A percentile compares a stretch with the other conserved stretches of the same genome.
Conservation (phyloP, 805 yeast genomes). For the Ogataea ganodermae region DNA sequence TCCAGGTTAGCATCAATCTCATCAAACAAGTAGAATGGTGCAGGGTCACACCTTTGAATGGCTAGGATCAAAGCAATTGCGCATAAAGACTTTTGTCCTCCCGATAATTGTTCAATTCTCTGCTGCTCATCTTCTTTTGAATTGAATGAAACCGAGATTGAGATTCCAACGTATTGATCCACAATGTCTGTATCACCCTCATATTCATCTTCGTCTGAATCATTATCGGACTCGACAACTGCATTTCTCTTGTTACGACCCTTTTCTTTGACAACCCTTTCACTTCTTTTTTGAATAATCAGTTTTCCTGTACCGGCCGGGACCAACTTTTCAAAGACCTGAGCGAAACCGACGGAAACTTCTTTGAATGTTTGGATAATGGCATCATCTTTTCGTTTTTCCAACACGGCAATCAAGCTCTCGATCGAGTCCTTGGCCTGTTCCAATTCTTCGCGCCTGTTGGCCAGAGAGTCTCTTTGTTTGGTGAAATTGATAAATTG, state of each 20-base stretch:
- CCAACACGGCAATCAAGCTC: conserved; percentile 65
- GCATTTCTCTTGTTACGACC: conserved; percentile 10
- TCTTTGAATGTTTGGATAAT: conserved; percentile 75
- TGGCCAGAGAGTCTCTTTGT: conserved; percentile 66
- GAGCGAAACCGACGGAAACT: conserved; percentile 71
- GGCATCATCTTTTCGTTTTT: conserved; percentile 79
- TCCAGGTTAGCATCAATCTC: conserved; percentile 97
- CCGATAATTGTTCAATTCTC: conserved; percentile 86
- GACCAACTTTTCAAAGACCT: conserved; percentile 76
- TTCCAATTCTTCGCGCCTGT: conserved; percentile 68
- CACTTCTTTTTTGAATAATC: conserved; percentile 54
- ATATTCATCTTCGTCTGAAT: conserved; percentile 23
- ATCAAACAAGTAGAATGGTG: conserved; percentile 94
- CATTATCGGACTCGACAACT: conserved; percentile 17
- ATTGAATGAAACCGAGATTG: conserved; percentile 87
- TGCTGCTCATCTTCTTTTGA: conserved; percentile 83
- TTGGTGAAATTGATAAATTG: conserved; percentile 72
- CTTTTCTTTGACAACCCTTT: conserved; percentile 12
- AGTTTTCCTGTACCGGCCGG: conserved; percentile 81
- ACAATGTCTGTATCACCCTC: conserved; percentile 31
- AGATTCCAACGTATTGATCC: conserved; percentile 75
- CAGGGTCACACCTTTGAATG: conserved; percentile 93
- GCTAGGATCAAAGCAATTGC: conserved; percentile 93
- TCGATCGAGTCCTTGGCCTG: conserved; percentile 73
- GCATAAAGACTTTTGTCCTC: conserved; percentile 97